These are phyloP conservation scores for Thecaphora frezii DNA, from an alignment of 1,284 basidiomycete genomes.

Conservation along the genomic window DNA sequence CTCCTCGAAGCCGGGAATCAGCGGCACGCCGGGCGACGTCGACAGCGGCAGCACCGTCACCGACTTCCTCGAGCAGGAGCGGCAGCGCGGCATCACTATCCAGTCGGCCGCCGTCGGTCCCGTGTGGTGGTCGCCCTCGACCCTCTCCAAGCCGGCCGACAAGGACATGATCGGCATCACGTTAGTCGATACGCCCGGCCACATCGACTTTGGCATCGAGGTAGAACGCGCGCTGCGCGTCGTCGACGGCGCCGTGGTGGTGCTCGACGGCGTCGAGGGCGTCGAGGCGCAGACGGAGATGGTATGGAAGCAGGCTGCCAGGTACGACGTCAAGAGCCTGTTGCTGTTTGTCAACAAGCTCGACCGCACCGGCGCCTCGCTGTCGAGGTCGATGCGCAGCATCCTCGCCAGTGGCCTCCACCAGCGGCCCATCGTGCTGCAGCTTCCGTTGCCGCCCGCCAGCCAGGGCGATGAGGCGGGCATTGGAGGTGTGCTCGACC, in stretches of 20 bases:
- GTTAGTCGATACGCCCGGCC: slow-evolving; percentile 85
- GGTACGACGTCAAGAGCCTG: slow-evolving; percentile 76
- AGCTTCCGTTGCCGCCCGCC: slow-evolving; percentile 69
- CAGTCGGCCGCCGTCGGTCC: slow-evolving; percentile 83
- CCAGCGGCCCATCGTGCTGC: slow-evolving; percentile 71
- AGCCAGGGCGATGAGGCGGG: slow-evolving; percentile 78
- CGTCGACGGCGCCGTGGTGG: slow-evolving; percentile 81
- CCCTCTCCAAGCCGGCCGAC: slow-evolving; percentile 33
- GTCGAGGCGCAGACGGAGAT: slow-evolving; percentile 86
- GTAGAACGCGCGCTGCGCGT: slow-evolving; percentile 87
- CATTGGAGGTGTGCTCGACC: slow-evolving; percentile 60
- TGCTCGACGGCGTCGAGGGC: slow-evolving; percentile 86
- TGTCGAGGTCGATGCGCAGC: slow-evolving; percentile 71
- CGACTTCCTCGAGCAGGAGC: slow-evolving; percentile 83
- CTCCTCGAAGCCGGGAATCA: not conserved
- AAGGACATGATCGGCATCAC: slow-evolving; percentile 70
- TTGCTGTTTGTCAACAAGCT: slow-evolving; percentile 86
- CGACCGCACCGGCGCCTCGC: slow-evolving; percentile 79
- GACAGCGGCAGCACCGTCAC: slow-evolving; percentile 87
- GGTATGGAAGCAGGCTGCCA: slow-evolving; percentile 81
- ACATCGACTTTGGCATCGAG: slow-evolving; percentile 92
- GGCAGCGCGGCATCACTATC: slow-evolving; percentile 86
- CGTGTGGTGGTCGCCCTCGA: slow-evolving; percentile 69
- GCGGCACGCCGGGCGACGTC: slow-evolving; percentile 69
- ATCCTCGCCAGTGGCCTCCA: slow-evolving; percentile 72